Conservation (phyloP, 306 rosid species). For the Malus sylvestris region DNA sequence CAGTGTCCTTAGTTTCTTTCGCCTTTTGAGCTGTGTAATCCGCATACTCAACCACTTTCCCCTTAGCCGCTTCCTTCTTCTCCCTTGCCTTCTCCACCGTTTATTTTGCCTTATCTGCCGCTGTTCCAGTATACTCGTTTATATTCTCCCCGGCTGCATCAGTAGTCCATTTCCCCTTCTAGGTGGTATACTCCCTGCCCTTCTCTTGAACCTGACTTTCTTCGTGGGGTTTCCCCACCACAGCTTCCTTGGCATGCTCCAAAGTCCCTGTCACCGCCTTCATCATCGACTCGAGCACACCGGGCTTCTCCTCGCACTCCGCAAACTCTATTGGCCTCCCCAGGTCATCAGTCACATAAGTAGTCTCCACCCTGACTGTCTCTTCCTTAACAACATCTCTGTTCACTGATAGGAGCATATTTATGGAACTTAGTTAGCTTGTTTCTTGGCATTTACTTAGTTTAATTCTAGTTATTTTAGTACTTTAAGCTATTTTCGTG, state of each 20-base stretch:
- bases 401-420: neutral
- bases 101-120: constrained; percentile 1
- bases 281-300: constrained; percentile 55
- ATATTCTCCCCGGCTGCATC: constrained; percentile 15
- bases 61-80: neutral
- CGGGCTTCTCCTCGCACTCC: constrained; percentile 25
- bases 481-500: too few species aligned
- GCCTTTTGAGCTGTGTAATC: neutral
- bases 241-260: constrained; percentile 62
- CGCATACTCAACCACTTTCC: constrained; percentile 4
- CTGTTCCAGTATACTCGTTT: neutral
- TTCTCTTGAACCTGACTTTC: neutral
- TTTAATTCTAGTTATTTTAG: too few species aligned
- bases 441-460: too few species aligned
- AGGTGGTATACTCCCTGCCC: neutral
- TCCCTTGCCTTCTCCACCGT: constrained; percentile 7
- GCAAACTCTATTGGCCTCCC: constrained; percentile 9
- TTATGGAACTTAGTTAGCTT: too few species aligned
- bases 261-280: constrained; percentile 40
- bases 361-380: neutral
- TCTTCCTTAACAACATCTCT: constrained; percentile 11
- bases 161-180: constrained; percentile 9
- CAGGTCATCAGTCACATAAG: neutral
- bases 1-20: neutral
- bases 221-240: constrained; percentile 46